phyloP scores from a whole-genome alignment of 352 stramenopile species.

The Phytophthora hybrid region DNA sequence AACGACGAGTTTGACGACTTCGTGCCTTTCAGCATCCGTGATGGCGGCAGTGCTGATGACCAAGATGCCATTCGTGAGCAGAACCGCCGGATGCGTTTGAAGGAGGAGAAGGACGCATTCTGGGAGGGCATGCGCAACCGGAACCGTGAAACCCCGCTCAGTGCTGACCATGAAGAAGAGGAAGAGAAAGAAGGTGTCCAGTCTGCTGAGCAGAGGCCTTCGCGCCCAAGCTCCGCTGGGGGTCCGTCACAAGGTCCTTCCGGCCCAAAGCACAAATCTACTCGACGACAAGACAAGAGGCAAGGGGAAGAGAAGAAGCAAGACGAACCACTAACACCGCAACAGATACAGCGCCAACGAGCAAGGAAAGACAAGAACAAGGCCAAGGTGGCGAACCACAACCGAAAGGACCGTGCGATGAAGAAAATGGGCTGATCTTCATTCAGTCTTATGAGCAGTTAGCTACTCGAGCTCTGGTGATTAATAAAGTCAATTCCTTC shows the following conservation, averaged over 20 bases:
- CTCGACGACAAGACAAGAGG: conserved; percentile 40
- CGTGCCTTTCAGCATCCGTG: conserved; percentile 65
- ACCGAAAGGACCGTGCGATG: conserved; percentile 84
- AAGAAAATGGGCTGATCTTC: conserved; percentile 75
- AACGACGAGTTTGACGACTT: conserved; percentile 90
- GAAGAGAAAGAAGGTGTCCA: conserved; percentile 32
- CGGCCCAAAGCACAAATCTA: conserved; percentile 25
- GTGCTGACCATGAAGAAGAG: conserved; percentile 31
- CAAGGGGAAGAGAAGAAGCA: conserved; percentile 37
- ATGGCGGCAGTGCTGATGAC: conserved; percentile 53
- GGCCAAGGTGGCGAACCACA: conserved; percentile 80
- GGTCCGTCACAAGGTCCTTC: conserved; percentile 6
- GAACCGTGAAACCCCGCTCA: conserved; percentile 46
- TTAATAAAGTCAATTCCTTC: background rate
- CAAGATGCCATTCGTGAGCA: conserved; percentile 62
- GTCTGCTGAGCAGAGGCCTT: conserved; percentile 16
- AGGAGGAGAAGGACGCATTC: conserved; percentile 72
- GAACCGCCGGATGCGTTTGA: conserved; percentile 59
- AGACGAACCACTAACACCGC: conserved; percentile 29
- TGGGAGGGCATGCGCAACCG: conserved; percentile 78
- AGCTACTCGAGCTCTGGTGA: background rate
- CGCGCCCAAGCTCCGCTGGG: conserved; percentile 3
- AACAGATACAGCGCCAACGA: conserved; percentile 57
- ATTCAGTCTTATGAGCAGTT: conserved; percentile 4
- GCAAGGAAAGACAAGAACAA: conserved; percentile 81